Base-by-base conservation (phyloP, 768 basidiomycete species). In the Lactarius hengduanensis region DNA sequence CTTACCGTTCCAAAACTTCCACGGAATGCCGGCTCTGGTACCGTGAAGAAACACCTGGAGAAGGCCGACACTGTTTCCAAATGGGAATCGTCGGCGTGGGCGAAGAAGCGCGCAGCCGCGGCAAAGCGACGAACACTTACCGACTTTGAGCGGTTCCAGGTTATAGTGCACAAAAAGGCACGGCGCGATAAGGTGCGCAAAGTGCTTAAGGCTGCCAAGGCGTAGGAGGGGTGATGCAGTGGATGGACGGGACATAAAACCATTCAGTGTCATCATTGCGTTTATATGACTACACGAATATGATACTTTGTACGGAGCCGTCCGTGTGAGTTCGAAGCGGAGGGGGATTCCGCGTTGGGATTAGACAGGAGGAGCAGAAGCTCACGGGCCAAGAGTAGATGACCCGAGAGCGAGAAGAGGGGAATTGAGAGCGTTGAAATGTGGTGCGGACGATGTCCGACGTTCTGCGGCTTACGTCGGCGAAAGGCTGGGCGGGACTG, bases 141-240 rank as follows among this genome's bases (percentile, higher is more conserved):
- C 78, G 96, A 99, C 81, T 98, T 98, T 77, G 92, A 87, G 67
- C 87, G 96, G 62, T 98, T 98, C 82, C 78, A 84, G 72, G 86
- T 96, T 67, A 86, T 92, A 86, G 74, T 97, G 72, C 85, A 85
- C 68, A 97, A 98, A 90, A 95, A 92, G 85, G 81, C 83, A 75
- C 82, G 94, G 76, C 80, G 92, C 71, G 94, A 96, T 74, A 76
- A 78, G 11, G 90, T 92, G 34, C 83, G 89, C 77, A 93, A 93
- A 80, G 73, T 80, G 11, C 66, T 94, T 64, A 79, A 80, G 68
- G 89, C 88, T 77, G 78, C 83, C 70, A 83, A 82, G 79, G 82
- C 82, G 72, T 82, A 71, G 72, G 54, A 15, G 28, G 43, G 54
- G 59, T 41, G 58, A 22, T 20, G 10, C 15, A 43, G 47, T 16